These are phyloP conservation scores for Catunica adiposa DNA, from an alignment of 2,329 filamentous ascomycete species.

Conservation along the genomic window DNA sequence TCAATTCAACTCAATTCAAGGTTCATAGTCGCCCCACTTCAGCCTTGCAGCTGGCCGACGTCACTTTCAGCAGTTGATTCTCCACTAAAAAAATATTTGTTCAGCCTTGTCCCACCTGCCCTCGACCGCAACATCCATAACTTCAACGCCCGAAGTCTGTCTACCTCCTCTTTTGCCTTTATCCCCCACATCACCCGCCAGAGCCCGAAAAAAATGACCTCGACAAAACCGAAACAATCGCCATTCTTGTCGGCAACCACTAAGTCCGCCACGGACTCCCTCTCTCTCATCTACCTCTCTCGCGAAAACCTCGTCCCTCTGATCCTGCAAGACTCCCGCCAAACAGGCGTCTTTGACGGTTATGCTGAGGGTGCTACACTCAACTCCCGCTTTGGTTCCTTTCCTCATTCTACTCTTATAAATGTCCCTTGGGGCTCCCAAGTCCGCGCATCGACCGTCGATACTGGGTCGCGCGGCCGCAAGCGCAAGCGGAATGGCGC, in stretches of 20 bases:
- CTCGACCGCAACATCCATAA: background rate
- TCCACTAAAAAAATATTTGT: slow-evolving; percentile 7
- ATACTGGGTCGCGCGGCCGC: slow-evolving; percentile 75
- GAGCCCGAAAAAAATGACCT: slow-evolving; percentile 4
- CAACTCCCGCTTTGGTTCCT: slow-evolving; percentile 89
- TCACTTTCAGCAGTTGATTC: slow-evolving; percentile 6
- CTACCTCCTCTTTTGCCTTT: background rate
- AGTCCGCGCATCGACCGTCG: slow-evolving; percentile 72
- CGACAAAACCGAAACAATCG: slow-evolving; percentile 28
- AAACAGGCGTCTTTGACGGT: slow-evolving; percentile 40
- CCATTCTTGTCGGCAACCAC: slow-evolving; percentile 63
- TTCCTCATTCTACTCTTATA: slow-evolving; percentile 63
- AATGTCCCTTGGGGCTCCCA: slow-evolving; percentile 80
- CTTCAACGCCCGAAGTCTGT: background rate
- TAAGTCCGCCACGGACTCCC: slow-evolving; percentile 42
- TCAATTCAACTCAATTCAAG: background rate
- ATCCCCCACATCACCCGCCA: background rate
- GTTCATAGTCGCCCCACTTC: slow-evolving; percentile 35
- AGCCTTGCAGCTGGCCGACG: slow-evolving; percentile 14
- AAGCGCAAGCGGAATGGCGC: slow-evolving; percentile 27
- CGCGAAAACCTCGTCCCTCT: slow-evolving; percentile 54
- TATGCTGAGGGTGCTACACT: slow-evolving; percentile 50
- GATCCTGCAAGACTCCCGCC: slow-evolving; percentile 24
- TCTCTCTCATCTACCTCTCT: slow-evolving; percentile 77
- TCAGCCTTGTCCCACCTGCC: slow-evolving; percentile 13